Evolutionary conservation across 257 asterid species (phyloP), one percentile per base, ranked within the genome.

Genomic region (Solanum pinnatisectum): DNA sequence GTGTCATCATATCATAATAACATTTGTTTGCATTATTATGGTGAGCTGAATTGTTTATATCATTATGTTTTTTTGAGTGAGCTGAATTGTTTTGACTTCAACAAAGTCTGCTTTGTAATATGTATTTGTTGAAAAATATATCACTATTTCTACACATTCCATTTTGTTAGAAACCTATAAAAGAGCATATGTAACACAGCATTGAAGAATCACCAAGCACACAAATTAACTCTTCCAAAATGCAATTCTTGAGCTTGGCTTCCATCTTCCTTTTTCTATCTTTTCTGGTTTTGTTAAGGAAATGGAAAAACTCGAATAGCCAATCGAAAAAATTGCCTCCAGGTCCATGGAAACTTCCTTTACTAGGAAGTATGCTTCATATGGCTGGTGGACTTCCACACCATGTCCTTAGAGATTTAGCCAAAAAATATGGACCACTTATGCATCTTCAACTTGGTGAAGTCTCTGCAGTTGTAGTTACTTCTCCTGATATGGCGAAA

Each of bases 271-370:
- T 74, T 74, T 35, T 74, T 74, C 32, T 37, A 22, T 36, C 83
- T 20, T 74, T 74, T 5, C 52, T 74, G 2, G 20, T 36, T 74
- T 74, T 74, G 52, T 4, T 36, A 18, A 74, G 83, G 52, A 74
- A 74, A 74, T 74, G 83, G 83, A 74, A 74, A 5, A 74, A 36
- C 32, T 74, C 32, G 5, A 74, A 73, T 73, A 73, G 49, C 30
- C 46, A 35, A 20, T 35, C 49, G 16, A 60, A 12, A 46, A 92
- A 73, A 16, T 68, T 87, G 70, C 94, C 94, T 33, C 92, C 92
- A 52, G 94, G 92, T 22, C 94, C 94, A 44, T 92, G 92, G 92
- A 92, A 68, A 78, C 87, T 92, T 35, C 94, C 94, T 14, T 8
- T 90, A 11, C 4, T 92, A 2, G 92, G 94, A 72, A 92, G 89